Evolutionary conservation across 352 stramenopile species (phyloP).

Genomic region (Phytophthora pseudosyringae): DNA sequence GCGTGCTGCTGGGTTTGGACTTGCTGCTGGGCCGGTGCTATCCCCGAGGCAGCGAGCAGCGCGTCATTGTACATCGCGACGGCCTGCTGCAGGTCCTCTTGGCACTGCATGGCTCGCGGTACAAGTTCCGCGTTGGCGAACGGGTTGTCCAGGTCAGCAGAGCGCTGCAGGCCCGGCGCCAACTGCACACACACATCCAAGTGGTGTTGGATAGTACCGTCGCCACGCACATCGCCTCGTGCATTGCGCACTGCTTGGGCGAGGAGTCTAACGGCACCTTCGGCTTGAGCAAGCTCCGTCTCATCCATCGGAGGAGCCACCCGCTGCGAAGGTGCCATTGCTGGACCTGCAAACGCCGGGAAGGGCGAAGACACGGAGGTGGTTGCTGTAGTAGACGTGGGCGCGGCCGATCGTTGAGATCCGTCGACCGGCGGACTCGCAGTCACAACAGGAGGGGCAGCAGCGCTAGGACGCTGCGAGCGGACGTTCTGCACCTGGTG

Average conservation of each 20-base stretch:
- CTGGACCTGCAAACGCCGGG: conserved; percentile 24
- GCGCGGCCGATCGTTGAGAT: conserved; percentile 10
- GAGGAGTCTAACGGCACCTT: conserved; percentile 39
- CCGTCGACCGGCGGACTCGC: conserved; percentile 8
- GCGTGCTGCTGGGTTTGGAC: conserved; percentile 7
- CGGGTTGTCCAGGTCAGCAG: conserved; percentile 46
- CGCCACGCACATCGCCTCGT: conserved; percentile 41
- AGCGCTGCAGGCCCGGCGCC: conserved; percentile 32
- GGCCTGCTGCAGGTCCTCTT: conserved; percentile 46
- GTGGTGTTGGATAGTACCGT: conserved; percentile 47
- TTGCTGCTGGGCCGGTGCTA: conserved; percentile 26
- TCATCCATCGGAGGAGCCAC: conserved; percentile 43
- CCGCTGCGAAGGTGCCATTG: conserved; percentile 17
- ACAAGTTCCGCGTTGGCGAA: conserved; percentile 48
- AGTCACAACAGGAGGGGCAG: conserved; percentile 18
- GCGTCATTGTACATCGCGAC: conserved; percentile 51
- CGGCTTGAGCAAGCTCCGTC: conserved; percentile 43
- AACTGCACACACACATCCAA: conserved; percentile 44
- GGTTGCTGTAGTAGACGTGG: conserved; percentile 19
- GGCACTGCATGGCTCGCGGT: conserved; percentile 48
- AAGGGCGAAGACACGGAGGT: conserved; percentile 22
- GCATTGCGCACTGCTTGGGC: conserved; percentile 31
- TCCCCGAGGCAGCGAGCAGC: conserved; percentile 37
- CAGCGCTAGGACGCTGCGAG: conserved; percentile 16
- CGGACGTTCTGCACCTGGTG: conserved; percentile 45